Conservation (phyloP, 345 rosid species). For the Syzygium aromaticum region DNA sequence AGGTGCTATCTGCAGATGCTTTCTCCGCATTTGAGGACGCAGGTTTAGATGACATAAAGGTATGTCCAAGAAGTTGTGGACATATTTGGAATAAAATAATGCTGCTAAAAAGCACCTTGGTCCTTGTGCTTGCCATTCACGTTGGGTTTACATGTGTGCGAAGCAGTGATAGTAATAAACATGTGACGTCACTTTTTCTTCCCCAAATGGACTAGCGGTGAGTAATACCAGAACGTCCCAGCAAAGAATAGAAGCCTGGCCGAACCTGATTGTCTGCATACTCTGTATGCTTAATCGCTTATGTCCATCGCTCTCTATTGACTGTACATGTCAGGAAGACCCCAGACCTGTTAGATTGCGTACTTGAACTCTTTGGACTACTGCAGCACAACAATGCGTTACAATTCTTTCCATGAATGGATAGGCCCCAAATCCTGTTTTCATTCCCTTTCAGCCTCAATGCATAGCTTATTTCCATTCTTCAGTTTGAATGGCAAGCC, state of each 20-base stretch:
- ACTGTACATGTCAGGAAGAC: background rate
- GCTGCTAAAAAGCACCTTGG: background rate
- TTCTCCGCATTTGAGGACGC: constrained; percentile 95
- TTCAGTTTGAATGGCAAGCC: background rate
- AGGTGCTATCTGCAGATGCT: constrained; percentile 94
- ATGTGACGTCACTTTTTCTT: background rate
- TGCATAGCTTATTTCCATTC: background rate
- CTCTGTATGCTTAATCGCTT: background rate
- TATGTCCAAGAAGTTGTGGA: constrained; percentile 7
- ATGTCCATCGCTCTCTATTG: background rate
- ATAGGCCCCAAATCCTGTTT: no score
- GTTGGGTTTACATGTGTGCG: background rate
- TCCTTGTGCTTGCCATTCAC: background rate
- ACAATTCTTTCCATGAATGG: background rate
- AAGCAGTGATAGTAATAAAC: background rate
- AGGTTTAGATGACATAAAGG: constrained; percentile 69
- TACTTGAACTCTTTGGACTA: background rate
- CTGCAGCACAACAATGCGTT: background rate
- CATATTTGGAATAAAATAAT: background rate
- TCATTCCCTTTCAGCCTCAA: background rate
- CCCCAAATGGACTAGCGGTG: background rate
- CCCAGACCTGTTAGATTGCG: background rate
- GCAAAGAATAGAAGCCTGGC: background rate
- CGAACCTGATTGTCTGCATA: background rate
- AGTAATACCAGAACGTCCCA: background rate